These are phyloP conservation scores for Penicillium maclennaniae DNA, from an alignment of 495 filamentous ascomycete genomes.

Conservation along the genomic window DNA sequence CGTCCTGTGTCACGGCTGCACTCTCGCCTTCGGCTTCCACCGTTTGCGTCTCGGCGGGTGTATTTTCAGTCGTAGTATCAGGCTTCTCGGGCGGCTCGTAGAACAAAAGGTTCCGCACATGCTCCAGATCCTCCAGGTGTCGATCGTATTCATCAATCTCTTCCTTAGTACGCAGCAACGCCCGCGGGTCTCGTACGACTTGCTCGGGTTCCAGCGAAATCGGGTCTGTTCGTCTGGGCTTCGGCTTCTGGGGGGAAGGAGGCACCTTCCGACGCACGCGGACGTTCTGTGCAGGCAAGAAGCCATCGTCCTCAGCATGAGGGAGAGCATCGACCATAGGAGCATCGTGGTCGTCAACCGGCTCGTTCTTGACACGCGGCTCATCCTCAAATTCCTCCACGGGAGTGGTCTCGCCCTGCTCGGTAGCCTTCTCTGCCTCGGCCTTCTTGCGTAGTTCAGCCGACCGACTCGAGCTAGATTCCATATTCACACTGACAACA, in stretches of 20 bases:
- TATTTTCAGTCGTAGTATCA: constrained; percentile 11
- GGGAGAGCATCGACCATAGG: constrained; percentile 34
- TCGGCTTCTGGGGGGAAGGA: constrained; percentile 7
- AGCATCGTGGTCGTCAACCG: constrained; percentile 37
- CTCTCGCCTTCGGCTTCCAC: constrained; percentile 8
- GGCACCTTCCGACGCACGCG: constrained; percentile 38
- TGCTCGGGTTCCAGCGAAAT: neutral
- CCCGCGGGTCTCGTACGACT: constrained; percentile 28
- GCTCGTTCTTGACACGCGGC: constrained; percentile 43
- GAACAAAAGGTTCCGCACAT: constrained; percentile 34
- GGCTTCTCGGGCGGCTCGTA: constrained; percentile 22
- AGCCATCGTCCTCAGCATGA: constrained; percentile 34
- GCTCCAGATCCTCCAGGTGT: constrained; percentile 37
- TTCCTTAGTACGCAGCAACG: constrained; percentile 41
- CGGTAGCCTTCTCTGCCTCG: constrained; percentile 28
- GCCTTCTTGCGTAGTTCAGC: constrained; percentile 40
- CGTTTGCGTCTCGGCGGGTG: constrained; percentile 12
- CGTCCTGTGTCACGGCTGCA: neutral
- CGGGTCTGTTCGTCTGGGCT: constrained; percentile 1
- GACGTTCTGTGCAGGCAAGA: constrained; percentile 37
- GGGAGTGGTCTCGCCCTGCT: constrained; percentile 23
- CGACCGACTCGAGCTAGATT: constrained; percentile 45
- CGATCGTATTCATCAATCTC: constrained; percentile 47
- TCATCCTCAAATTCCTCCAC: constrained; percentile 9
- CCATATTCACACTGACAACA: constrained; percentile 47